Evolutionary conservation across 1,284 basidiomycete genomes (phyloP), one percentile per base, ranked within the genome.

Genomic region (Irpex lacteus): DNA sequence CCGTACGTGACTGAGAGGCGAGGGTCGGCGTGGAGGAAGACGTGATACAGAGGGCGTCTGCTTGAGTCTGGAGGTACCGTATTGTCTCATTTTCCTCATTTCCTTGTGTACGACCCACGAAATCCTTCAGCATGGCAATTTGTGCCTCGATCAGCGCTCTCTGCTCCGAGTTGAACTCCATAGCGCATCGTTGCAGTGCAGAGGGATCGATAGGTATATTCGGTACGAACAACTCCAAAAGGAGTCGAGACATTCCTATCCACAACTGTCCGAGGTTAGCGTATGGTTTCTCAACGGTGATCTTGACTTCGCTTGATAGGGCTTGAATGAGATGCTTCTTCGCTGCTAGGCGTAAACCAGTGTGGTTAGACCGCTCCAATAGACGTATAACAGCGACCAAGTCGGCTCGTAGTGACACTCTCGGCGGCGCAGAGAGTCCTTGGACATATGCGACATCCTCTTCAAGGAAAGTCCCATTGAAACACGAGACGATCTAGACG

Each of bases 161-260:
- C 61, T 87, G 81, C n/a, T 79, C 71, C n/a, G 73, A 70, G 69
- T 84, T 79, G 55, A 90, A 85, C 47, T 81, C 77, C 4, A 76
- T 75, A 0, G 82, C 79, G 44, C 85, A 86, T 55, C 82, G 82
- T 60, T 89, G 83, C 38, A 91, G 83, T 18, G 88, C 88, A 13
- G 91, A 87, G 7, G 97, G 97, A 74, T 99, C 98, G 61, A 98
- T 78, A 1, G 96, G 95, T 3, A 89, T 80, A 71, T 94, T 86
- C 0, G 98, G 96, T 57, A 98, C 82, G 72, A 92, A 92, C n/a
- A 97, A 81, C 1, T 87, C 80, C 15, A 94, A 72, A 36, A 93
- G 75, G 60, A 85, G 70, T 36, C 80, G 79, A 56, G 88, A 85
- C 34, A 94, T 73, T 0, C 81, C 83, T 52, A 96, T 78, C 88